These are phyloP conservation scores for Tetrapisispora iriomotensis DNA, from an alignment of 805 yeast genomes.

Conservation along the genomic window DNA sequence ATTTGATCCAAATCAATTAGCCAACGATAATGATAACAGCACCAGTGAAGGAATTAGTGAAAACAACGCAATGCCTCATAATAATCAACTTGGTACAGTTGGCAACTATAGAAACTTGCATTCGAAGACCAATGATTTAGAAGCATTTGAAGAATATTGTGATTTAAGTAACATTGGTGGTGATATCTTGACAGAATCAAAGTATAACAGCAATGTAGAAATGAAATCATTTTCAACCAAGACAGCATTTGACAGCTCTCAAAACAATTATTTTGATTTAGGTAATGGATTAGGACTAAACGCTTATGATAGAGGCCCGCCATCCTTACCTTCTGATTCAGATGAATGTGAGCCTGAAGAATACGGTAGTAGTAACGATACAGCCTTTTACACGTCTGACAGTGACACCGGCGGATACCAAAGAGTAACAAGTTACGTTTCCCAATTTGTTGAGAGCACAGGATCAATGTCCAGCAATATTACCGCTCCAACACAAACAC, in stretches of 20 bases:
- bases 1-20: neutral
- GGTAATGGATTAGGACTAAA: slow-evolving; percentile 31
- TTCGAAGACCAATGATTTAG: too few species aligned
- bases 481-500: neutral
- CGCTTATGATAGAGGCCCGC: slow-evolving; percentile 30
- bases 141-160: too few species aligned
- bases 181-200: neutral
- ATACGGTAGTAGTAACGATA: slow-evolving; percentile 2
- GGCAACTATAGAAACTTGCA: too few species aligned
- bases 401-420: neutral
- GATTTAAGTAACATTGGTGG: neutral
- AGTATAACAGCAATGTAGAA: neutral
- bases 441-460: neutral
- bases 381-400: neutral
- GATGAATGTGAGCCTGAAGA: slow-evolving; percentile 14
- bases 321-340: slow-evolving; percentile 31
- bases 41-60: neutral
- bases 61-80: too few species aligned
- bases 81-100: too few species aligned
- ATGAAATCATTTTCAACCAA: neutral
- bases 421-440: neutral
- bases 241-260: neutral
- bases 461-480: too few species aligned
- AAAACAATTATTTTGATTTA: slow-evolving; percentile 20
- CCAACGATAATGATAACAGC: neutral